phyloP scores from a whole-genome alignment of 1,284 basidiomycete species.

The Apiotrichum porosum region DNA sequence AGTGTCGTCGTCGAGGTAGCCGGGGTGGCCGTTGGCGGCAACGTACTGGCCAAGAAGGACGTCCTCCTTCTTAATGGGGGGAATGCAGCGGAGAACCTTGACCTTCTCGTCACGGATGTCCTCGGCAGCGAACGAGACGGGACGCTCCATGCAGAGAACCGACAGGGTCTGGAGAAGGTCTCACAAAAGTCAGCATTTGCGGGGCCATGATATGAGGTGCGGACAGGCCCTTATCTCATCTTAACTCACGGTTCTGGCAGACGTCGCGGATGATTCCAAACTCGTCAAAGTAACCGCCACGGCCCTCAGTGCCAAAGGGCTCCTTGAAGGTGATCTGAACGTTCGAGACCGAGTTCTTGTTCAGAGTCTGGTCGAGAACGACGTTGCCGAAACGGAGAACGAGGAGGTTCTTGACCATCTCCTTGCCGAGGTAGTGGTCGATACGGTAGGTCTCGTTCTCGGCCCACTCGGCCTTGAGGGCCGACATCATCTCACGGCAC shows the following conservation, averaged over 20 bases:
- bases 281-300: constrained; percentile 97
- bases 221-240: no score
- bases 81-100: constrained; percentile 86
- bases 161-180: constrained; percentile 89
- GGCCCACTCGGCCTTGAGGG: constrained; percentile 79
- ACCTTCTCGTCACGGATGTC: constrained; percentile 98
- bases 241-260: constrained; percentile 83
- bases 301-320: constrained; percentile 92
- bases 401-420: constrained; percentile 97
- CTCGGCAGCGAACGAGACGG: constrained; percentile 92
- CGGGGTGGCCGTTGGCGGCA: constrained; percentile 79
- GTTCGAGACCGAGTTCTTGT: constrained; percentile 89
- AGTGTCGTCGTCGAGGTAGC: constrained; percentile 92
- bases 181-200: constrained; percentile 44
- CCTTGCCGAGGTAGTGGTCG: constrained; percentile 96
- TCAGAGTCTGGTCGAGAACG: constrained; percentile 79
- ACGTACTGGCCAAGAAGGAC: constrained; percentile 90
- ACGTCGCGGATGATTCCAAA: constrained; percentile 96
- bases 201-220: no score
- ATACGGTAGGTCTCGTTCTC: constrained; percentile 97
- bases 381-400: constrained; percentile 90
- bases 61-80: constrained; percentile 69
- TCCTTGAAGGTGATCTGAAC: constrained; percentile 99
- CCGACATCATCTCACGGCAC: constrained; percentile 69
- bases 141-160: constrained; percentile 90